Base-by-base conservation (phyloP, 2,329 filamentous ascomycete species). In the Plenodomus lindquistii region DNA sequence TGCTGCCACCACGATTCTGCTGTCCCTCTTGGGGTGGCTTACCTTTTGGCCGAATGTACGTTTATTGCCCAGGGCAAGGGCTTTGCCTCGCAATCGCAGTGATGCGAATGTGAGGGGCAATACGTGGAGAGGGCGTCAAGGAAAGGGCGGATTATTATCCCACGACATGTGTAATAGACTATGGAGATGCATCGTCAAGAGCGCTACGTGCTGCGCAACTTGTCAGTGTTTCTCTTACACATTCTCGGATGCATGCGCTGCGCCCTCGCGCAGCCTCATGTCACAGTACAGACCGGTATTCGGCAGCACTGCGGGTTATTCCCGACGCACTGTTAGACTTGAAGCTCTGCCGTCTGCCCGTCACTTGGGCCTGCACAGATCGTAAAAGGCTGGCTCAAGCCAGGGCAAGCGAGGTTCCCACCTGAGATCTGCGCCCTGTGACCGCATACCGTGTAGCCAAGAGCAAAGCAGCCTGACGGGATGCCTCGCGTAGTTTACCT, bases 391-490 rank as follows among this genome's bases (percentile, higher is more conserved):
- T 6, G 17, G 50, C 40, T 20, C 36, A 43, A 49, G 42, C 48
- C 37, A 47, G 50, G 43, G 22, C 36, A 43, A 49, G 42, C 48
- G 40, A 47, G 27, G 10, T 8, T 6, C 48, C 44, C 48, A 19
- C 48, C 36, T 40, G 24, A 16, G 10, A 22, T 36, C 48, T 43
- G 36, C 43, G 43, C 48, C 52, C 51, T 54, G 38, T 38, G 48
- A 37, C 42, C 20, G 16, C 44, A 31, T 37, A 17, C 43, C 40
- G 21, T 27, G 60, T 7, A 31, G 27, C 57, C 54, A 57, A 61
- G 59, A 42, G 16, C 35, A 43, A 66, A 50, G 55, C 53, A 55
- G 64, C 60, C 65, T 67, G 53, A 50, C 52, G 17, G 49, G 24
- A 47, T 49, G 50, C 50, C 51, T 58, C 45, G 41, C 56, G 6